A percentile compares a stretch with the other conserved stretches of the same genome.
Conservation (phyloP, 495 filamentous ascomycete genomes). For the Trichocladium uniseriatum region DNA sequence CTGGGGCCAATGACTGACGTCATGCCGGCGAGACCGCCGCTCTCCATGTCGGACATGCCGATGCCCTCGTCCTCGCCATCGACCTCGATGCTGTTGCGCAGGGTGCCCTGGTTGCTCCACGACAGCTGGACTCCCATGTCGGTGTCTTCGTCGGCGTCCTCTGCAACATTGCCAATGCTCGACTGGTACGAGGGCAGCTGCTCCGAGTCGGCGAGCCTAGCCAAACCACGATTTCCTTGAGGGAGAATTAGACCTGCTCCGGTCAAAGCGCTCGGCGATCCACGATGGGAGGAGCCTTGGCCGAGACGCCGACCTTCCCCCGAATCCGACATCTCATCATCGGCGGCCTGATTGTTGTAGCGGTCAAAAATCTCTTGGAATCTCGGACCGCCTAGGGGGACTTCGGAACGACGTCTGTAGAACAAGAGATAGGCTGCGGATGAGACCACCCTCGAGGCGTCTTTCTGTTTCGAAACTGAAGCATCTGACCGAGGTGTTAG, state of each 20-base stretch:
- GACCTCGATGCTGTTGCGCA: constrained; percentile 35
- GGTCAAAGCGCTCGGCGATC: constrained; percentile 73
- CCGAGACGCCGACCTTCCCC: constrained; percentile 81
- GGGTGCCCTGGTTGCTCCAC: constrained; percentile 13
- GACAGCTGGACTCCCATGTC: constrained; percentile 5
- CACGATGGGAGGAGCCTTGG: constrained; percentile 71
- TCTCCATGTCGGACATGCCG: constrained; percentile 17
- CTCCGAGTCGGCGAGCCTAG: constrained; percentile 17
- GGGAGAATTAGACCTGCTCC: constrained; percentile 66
- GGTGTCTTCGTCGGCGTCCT: constrained; percentile 9
- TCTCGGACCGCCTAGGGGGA: constrained; percentile 64
- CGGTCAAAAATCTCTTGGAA: constrained; percentile 60
- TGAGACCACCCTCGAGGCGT: constrained; percentile 50
- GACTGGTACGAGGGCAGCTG: constrained; percentile 18
- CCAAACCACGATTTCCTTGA: constrained; percentile 52
- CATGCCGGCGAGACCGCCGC: constrained; percentile 24
- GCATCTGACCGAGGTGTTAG: constrained; percentile 48
- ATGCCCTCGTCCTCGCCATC: constrained; percentile 31
- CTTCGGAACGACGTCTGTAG: constrained; percentile 75
- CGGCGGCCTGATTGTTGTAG: constrained; percentile 35
- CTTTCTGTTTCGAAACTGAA: constrained; percentile 44
- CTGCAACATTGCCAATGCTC: neutral
- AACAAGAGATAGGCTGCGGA: constrained; percentile 84
- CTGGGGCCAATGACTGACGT: constrained; percentile 12
- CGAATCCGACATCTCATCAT: constrained; percentile 44